Evolutionary conservation across 2,329 filamentous ascomycete genomes (phyloP), one percentile per base, ranked within the genome.

Genomic region (Botrytis deweyae): DNA sequence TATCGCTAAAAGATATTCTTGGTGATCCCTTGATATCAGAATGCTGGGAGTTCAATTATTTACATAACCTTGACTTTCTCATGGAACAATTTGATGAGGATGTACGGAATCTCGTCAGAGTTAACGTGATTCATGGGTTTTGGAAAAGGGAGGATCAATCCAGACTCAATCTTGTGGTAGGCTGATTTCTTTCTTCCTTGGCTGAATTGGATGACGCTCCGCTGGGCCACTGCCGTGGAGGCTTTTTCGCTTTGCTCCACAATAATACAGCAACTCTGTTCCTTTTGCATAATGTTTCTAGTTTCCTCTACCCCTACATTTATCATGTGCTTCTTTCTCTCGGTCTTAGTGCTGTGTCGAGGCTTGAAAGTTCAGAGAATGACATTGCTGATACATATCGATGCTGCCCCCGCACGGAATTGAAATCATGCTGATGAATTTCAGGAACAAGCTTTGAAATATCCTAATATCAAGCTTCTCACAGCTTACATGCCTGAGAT

Each of bases 401-500:
- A 33, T 22, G 9, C 29, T 29, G 18, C 36, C 25, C 36, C 5
- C 4, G 6, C 16, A 25, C 58, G 40, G 25, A n/a, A 38, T 14
- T 25, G 38, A n/a, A 22, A 40, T n/a, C 36, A 18, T n/a, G 29
- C 68, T 70, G 14, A 63, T 38, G 61, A 22, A 70, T 44, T 20
- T 10, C 49, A 94, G 91, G 85, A 90, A 80, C 85, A 88, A 78
- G 90, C 90, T 67, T 81, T 85, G 22, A 85, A 85, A 22, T 90
- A 91, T 79, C 80, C 85, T 3, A 95, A 96, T 80, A 87, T 96
- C 36, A 85, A 89, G 36, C 85, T 94, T 1, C 90, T 94, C 75
- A 85, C 88, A 25, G 93, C 94, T 0, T 93, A 90, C 74, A 92
- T 97, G 87, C 92, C 93, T 0, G 92, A 95, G 80, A 89, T 91